Evolutionary conservation across 1,284 basidiomycete species (phyloP), one percentile per base, ranked within the genome.

Genomic region (Ceratobasidium sp.): DNA sequence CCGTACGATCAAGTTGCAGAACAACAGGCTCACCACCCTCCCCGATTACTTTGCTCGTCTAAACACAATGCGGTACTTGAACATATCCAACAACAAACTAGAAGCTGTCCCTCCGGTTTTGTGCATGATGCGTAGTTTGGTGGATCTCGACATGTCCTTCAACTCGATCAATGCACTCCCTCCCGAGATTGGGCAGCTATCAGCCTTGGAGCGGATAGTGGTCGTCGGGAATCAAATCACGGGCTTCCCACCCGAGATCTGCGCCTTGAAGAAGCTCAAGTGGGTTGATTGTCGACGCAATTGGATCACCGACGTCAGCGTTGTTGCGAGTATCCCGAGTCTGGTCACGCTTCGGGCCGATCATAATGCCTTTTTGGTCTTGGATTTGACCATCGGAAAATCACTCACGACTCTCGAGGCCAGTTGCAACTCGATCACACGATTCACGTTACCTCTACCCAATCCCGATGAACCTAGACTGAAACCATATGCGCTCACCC

Each of bases 41-140:
- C 95, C 97, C 0, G 85, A 85, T 78, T 92, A 93, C 76, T 95
- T 98, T 74, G 84, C 88, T 2, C 83, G 87, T 19, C 81, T 99
- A 73, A 81, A 83, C 42, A 78, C 83, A 56, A 84, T 98, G 60
- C 86, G 85, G 66, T 87, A 87, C 54, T 84, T 99, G 74, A 97
- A 98, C 79, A 90, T 99, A 72, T 97, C 94, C 56, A 99, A 98
- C 80, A 99, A 99, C 82, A 93, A 94, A 76, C 95, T 98, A 77
- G 86, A 86, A 49, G 78, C 77, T n/a, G 84, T 99, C 69, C 95
- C 96, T 0, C 71, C 80, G 0, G 89, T 91, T 25, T 84, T 99
- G 19, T 89, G 86, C 76, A 81, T 89, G 70, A 86, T 98, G 76
- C 80, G 82, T 4, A 84, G 82, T 19, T 84, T 99, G 29, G 81